Base-by-base conservation (phyloP, 2,329 filamentous ascomycete species). In the Nothopassalora personata region DNA sequence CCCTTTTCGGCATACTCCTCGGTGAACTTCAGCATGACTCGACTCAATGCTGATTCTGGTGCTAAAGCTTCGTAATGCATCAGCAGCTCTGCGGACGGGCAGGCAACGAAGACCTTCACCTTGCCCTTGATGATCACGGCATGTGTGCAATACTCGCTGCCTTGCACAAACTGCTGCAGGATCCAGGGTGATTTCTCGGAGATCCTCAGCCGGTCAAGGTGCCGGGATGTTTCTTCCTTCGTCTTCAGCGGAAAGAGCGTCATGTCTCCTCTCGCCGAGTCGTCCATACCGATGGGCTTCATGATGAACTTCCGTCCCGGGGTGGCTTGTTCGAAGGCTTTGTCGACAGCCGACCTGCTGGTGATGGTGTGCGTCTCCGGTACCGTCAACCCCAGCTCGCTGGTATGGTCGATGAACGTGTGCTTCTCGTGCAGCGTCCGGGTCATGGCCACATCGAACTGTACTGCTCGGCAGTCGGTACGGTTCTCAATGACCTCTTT, bases 141-240 rank as follows among this genome's bases (percentile, higher is more conserved):
- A 65, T 91, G 88, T 0, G 88, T 90, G 72, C 86, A 89, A 69
- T 86, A 91, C 70, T 91, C 87, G 0, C 79, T 77, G 0, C 83
- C 81, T 0, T 80, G 78, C 61, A 89, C 82, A 70, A 81, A 89
- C 68, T 90, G 84, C 68, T 92, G 87, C 27, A 91, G 70, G 60
- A 90, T 79, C 80, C 85, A 90, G 0, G 86, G 82, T 2, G 77
- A 76, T 0, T 79, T 69, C 11, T 77, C 71, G 1, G 82, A 83
- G 46, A 87, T 82, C 1, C 70, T 75, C 13, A 91, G 77, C 15
- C 75, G 73, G 13, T 77, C 76, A 28, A 90, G 71, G 63, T 86
- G 79, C 0, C 72, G 68, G 48, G 77, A 77, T 0, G 87, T 90
- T 59, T 83, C 77, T 10, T 73, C 72, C 1, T 77, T 66, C 0